Conservation (phyloP, 257 asterid genomes). For the Capsicum baccatum region DNA sequence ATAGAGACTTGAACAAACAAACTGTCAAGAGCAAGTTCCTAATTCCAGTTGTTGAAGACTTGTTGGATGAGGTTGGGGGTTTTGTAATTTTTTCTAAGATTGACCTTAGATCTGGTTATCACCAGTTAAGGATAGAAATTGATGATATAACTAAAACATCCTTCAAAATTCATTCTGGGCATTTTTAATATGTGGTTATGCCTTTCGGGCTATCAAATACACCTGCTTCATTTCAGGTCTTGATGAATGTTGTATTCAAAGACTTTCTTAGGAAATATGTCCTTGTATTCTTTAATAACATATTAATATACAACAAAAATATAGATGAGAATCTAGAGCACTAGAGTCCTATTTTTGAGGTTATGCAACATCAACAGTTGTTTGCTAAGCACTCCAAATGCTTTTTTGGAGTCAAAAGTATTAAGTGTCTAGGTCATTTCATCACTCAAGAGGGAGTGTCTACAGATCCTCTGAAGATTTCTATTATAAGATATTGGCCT, state of each 20-base stretch:
- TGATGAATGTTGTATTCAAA: background rate
- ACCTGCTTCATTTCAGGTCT: no score
- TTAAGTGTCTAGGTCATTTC: background rate
- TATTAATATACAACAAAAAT: background rate
- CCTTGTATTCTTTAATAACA: background rate
- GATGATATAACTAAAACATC: background rate
- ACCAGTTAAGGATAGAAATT: background rate
- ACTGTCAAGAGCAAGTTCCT: background rate
- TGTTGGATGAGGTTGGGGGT: background rate
- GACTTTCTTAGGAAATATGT: background rate
- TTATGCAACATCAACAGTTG: background rate
- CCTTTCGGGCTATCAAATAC: background rate
- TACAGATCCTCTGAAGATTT: no score
- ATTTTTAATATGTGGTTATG: background rate
- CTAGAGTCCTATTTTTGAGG: background rate
- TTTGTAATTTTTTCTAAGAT: background rate
- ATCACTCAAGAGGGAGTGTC: no score
- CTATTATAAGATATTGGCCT: no score
- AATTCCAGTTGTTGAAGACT: background rate
- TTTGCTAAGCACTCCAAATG: background rate
- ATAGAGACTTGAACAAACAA: background rate
- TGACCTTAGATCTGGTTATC: background rate
- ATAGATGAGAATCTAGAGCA: background rate
- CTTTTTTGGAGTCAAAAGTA: background rate
- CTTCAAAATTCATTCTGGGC: background rate